Evolutionary conservation across 2,329 filamentous ascomycete species (phyloP).

Genomic region (Annulohypoxylon truncatum): DNA sequence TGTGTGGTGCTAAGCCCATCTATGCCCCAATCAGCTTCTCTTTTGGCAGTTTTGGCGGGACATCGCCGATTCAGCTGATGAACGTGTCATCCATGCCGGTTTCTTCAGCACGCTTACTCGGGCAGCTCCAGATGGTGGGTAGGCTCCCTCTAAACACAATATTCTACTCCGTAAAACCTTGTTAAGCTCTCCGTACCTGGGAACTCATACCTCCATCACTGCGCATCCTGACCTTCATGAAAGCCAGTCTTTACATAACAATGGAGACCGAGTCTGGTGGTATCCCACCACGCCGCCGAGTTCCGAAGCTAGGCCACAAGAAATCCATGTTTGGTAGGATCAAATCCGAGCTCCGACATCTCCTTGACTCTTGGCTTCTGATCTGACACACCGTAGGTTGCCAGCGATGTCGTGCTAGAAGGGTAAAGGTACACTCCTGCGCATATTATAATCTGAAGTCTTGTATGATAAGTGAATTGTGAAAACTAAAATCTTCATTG

Average conservation of each 20-base stretch:
- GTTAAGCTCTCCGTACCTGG: neutral
- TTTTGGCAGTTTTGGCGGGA: neutral
- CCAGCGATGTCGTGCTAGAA: constrained; percentile 36
- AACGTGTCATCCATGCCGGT: neutral
- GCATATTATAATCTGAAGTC: neutral
- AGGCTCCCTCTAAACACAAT: neutral
- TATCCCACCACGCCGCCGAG: constrained; percentile 1
- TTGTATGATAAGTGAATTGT: neutral
- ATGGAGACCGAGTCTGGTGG: constrained; percentile 19
- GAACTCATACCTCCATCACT: neutral
- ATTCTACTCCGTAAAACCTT: neutral
- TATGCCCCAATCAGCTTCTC: neutral
- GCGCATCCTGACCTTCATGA: neutral
- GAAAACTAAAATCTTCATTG: neutral
- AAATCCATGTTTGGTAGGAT: constrained; percentile 41
- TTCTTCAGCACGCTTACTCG: neutral
- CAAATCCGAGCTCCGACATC: neutral
- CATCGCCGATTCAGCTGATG: neutral
- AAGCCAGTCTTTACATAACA: neutral
- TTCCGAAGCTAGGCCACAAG: constrained; percentile 39
- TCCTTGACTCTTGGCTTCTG: neutral
- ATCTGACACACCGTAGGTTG: constrained; percentile 33
- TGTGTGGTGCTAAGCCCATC: neutral
- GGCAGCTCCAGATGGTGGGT: neutral
- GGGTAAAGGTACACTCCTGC: constrained; percentile 36